Evolutionary conservation across 1,139 yeast genomes (phyloP), one percentile per base, ranked within the genome.

Genomic region (Pichia sp.): DNA sequence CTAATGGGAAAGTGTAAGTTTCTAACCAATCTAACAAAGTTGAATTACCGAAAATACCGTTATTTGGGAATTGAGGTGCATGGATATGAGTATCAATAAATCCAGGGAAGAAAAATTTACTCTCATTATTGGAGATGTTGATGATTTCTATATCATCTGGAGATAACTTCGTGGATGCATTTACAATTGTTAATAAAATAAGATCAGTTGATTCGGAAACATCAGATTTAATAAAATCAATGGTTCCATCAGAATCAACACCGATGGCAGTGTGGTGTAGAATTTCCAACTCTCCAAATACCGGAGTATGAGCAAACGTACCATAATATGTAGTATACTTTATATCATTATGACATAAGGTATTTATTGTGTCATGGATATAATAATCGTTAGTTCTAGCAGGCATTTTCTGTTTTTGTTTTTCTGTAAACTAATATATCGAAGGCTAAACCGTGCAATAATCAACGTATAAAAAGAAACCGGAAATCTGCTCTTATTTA

Each of bases 21-120:
- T 81, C 78, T 48, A 93, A 75, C 99, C 99, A 93, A 58, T 91
- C 95, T 51, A 93, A 73, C 49, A 93, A 73, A 1, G 96, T 95
- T 1, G 87, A 74, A 56, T 85, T 87, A 46, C 96, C 90, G 56
- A 95, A 95, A 42, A 93, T 81, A 1, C 98, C 98, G 48, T 81
- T 76, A 67, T 93, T 93, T n/a, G 98, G 97, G 66, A 82, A 93
- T 70, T 93, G 99, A 5, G 98, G 86, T 0, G 98, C 97, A 67
- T 93, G 99, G 56, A 90, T 89, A 66, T 93, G 99, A 1, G 98
- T 90, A 64, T 93, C 99, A 16, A 93, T 73, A 62, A 93, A 90
- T 1, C 99, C 99, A 0, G 99, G 99, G 62, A 88, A 81, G 62
- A 85, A 80, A 66, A 91, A 90, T 50, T 51, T 54, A 45, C 53